phyloP scores from a whole-genome alignment of 2,329 filamentous ascomycete genomes.

The Cercospora berteroae region DNA sequence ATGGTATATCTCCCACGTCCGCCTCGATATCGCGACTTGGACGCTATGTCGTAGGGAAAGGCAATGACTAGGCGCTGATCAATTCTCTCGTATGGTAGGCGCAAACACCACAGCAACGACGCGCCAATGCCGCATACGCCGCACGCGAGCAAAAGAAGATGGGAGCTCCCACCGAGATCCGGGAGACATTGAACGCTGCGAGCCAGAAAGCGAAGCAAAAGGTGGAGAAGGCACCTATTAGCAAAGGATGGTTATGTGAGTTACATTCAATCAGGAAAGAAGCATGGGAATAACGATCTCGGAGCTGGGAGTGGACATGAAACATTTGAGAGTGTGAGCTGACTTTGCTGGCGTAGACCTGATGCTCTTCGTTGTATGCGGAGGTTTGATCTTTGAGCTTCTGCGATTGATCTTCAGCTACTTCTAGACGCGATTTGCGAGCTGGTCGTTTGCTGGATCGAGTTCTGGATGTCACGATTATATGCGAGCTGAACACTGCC shows the following conservation, averaged over 20 bases:
- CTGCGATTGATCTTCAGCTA: conserved; percentile 47
- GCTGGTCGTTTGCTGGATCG: too few species aligned
- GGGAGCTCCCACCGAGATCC: conserved; percentile 56
- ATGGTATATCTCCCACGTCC: conserved; percentile 3
- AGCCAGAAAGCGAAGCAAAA: conserved; percentile 45
- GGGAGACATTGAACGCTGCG: conserved; percentile 49
- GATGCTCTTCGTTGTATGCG: conserved; percentile 62
- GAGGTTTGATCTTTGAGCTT: conserved; percentile 59
- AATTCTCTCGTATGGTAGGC: conserved; percentile 45
- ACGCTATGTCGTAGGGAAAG: not conserved
- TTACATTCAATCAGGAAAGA: too few species aligned
- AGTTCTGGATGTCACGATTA: not conserved
- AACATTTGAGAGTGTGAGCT: too few species aligned
- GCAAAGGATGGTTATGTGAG: conserved; percentile 60
- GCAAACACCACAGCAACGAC: conserved; percentile 81
- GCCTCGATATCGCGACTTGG: not conserved
- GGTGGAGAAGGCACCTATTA: conserved; percentile 49
- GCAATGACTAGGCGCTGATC: not conserved
- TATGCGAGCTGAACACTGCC: too few species aligned
- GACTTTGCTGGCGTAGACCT: conserved; percentile 45
- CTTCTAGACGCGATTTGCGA: not conserved
- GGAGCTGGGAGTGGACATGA: too few species aligned
- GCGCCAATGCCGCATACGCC: conserved; percentile 75
- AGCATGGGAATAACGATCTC: too few species aligned
- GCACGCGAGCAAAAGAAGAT: conserved; percentile 70